Evolutionary conservation across 2,329 filamentous ascomycete genomes (phyloP).

Genomic region (Coniochaeta hoffmannii): DNA sequence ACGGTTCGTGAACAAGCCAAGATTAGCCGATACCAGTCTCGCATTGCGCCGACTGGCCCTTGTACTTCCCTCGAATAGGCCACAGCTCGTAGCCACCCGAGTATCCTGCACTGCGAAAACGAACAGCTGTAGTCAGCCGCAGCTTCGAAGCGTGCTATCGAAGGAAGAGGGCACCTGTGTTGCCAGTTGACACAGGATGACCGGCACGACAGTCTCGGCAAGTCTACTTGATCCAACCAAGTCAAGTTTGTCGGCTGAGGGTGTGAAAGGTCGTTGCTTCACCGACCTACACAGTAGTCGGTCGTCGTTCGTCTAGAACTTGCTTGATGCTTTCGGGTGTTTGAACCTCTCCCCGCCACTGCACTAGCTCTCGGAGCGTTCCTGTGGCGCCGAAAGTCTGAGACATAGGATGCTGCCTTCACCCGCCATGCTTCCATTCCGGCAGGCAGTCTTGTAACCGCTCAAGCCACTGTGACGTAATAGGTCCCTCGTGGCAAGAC

Average conservation of each 20-base stretch:
- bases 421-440: neutral
- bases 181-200: neutral
- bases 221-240: neutral
- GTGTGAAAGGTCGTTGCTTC: neutral
- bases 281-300: no score
- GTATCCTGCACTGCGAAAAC: neutral
- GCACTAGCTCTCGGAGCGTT: neutral
- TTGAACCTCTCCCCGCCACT: no score
- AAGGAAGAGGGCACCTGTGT: neutral
- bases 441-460: no score
- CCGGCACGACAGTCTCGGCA: neutral
- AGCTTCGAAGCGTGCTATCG: neutral
- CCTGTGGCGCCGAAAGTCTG: neutral
- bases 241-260: neutral
- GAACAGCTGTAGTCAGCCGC: slow-evolving; percentile 1
- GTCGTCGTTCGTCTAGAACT: no score
- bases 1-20: neutral
- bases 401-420: neutral
- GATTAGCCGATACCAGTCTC: neutral
- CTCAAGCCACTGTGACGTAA: no score
- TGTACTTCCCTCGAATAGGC: neutral
- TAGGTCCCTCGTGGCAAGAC: no score
- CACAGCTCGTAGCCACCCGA: neutral
- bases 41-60: neutral
- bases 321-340: neutral